These are phyloP conservation scores for Saposhnikovia divaricata DNA, from an alignment of 129 eudicot species.

Conservation along the genomic window DNA sequence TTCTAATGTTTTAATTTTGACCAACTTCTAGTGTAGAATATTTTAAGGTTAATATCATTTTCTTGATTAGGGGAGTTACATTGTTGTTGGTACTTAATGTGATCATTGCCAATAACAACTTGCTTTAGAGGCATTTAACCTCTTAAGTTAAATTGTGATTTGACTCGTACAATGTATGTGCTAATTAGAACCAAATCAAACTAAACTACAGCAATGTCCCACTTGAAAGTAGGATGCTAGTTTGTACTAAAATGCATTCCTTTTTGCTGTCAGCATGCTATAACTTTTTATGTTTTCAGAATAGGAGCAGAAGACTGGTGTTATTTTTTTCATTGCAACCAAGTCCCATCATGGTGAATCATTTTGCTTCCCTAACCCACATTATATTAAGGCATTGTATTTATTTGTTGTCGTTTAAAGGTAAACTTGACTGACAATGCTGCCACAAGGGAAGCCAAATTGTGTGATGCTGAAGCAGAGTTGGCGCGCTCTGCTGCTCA, in stretches of 20 bases:
- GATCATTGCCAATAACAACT: too few relatives aligned
- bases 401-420: slow-evolving; percentile 1
- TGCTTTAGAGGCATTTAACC: too few relatives aligned
- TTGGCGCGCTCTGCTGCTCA: slow-evolving; percentile 47
- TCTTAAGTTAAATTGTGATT: too few relatives aligned
- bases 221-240: too few relatives aligned
- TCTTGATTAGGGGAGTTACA: not conserved
- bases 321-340: not conserved
- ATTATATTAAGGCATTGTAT: not conserved
- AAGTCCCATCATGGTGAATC: not conserved
- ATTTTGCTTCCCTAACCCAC: not conserved
- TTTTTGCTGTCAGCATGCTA: not conserved
- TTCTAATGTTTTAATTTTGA: not conserved
- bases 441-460: slow-evolving; percentile 58
- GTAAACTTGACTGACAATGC: slow-evolving; percentile 61
- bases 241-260: too few relatives aligned
- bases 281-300: not conserved
- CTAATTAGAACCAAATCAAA: too few relatives aligned
- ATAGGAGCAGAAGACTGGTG: not conserved
- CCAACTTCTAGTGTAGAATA: too few relatives aligned
- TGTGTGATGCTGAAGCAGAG: slow-evolving; percentile 68
- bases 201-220: too few relatives aligned
- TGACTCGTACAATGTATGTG: too few relatives aligned
- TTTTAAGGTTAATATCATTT: not conserved
- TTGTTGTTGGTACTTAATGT: not conserved